phyloP scores from a whole-genome alignment of 805 yeast species.

The Pichia kluyveri region DNA sequence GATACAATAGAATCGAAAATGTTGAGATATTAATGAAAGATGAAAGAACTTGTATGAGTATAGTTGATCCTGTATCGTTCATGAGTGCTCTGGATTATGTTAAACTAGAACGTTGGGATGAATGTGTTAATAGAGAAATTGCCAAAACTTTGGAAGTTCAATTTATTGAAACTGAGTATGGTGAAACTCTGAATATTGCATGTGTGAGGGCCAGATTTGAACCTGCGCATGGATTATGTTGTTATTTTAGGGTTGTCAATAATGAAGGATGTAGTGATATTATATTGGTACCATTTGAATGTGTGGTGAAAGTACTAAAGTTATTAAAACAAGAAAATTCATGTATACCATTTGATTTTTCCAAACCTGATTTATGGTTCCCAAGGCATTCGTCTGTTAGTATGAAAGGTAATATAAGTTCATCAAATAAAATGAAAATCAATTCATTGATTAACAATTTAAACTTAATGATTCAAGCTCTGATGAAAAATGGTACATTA shows the following conservation, averaged over 20 bases:
- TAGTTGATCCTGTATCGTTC: conserved; percentile 21
- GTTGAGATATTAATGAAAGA: conserved; percentile 42
- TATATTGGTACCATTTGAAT: conserved; percentile 20
- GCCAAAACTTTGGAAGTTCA: conserved; percentile 27
- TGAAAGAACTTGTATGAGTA: conserved; percentile 36
- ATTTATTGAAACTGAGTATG: conserved; percentile 17
- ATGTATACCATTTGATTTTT: conserved; percentile 18
- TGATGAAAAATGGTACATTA: conserved; percentile 19
- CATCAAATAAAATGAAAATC: conserved; percentile 34
- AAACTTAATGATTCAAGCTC: conserved; percentile 38
- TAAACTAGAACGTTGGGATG: conserved; percentile 24
- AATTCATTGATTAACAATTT: conserved; percentile 40
- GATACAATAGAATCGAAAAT: conserved; percentile 59
- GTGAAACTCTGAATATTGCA: conserved; percentile 24
- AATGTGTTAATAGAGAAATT: conserved; percentile 17
- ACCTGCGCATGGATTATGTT: conserved; percentile 17
- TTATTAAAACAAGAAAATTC: conserved; percentile 30
- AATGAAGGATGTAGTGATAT: conserved; percentile 1
- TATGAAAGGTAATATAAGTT: conserved; percentile 19
- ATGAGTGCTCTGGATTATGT: conserved; percentile 39
- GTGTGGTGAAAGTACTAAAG: conserved; percentile 25
- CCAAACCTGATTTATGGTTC: conserved; percentile 15
- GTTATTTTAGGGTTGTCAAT: conserved; percentile 17
- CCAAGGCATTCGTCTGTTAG: conserved; percentile 14
- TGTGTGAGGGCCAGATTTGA: conserved; percentile 25